phyloP scores from a whole-genome alignment of 2,329 filamentous ascomycete species.

The Apiospora aurea region DNA sequence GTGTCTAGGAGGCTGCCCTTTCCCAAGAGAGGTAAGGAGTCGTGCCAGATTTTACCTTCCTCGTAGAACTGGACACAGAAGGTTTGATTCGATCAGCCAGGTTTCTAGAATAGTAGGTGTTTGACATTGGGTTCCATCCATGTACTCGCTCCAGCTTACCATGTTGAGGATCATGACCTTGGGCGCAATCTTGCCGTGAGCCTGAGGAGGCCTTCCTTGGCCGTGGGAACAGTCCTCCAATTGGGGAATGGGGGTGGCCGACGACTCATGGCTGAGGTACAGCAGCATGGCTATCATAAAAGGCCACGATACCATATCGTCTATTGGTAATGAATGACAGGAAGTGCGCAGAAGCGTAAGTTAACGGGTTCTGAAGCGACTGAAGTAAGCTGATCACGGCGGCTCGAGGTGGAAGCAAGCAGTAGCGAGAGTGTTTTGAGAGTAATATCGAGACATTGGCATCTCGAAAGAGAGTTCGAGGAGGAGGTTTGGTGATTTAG shows the following conservation, averaged over 20 bases:
- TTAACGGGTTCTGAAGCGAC: too few species aligned
- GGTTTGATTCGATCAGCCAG: too few species aligned
- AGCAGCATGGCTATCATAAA: background rate
- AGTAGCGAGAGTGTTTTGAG: background rate
- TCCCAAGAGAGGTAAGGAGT: conserved; percentile 52
- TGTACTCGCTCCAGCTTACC: conserved; percentile 50
- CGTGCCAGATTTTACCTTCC: conserved; percentile 68
- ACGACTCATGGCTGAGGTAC: background rate
- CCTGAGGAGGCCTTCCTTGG: background rate
- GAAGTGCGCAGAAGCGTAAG: too few species aligned
- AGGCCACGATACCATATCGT: background rate
- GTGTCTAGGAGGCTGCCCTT: conserved; percentile 63
- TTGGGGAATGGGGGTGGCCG: background rate
- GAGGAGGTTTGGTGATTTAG: background rate
- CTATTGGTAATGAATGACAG: too few species aligned
- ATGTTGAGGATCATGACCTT: conserved; percentile 70
- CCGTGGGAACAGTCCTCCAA: background rate
- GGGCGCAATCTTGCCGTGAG: conserved; percentile 51
- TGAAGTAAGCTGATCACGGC: background rate
- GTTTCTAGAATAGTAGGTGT: too few species aligned
- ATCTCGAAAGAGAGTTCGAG: background rate
- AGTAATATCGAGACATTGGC: background rate
- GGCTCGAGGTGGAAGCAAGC: too few species aligned
- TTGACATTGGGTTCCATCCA: too few species aligned
- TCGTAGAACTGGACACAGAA: conserved; percentile 60